Evolutionary conservation across 495 filamentous ascomycete genomes (phyloP), one percentile per base, ranked within the genome.

Genomic region (Penicillium ucsense): DNA sequence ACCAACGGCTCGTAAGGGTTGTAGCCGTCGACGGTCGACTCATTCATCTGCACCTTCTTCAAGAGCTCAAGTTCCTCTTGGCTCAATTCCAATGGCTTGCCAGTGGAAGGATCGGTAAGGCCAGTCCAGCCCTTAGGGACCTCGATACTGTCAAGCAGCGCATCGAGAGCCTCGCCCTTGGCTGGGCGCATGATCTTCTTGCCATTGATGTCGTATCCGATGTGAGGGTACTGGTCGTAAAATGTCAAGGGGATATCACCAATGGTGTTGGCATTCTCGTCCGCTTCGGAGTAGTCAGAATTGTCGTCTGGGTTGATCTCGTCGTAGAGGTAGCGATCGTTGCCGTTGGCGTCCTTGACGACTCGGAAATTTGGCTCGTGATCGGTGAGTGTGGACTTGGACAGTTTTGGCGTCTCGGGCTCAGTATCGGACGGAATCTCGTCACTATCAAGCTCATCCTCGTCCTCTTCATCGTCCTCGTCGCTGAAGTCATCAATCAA

Each of bases 41-140:
- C 88, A 53, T 94, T 91, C 76, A 88, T 85, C 60, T 94, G 89
- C 29, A 98, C 81, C 59, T 88, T 88, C 52, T 82, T 81, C 50
- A 98, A 67, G 48, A 97, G 75, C 54, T 96, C 87, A 56, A 98
- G 63, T 64, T 98, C 92, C 42, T 95, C 84, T 45, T 84, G 78
- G 54, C 80, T 94, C 35, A 98, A 69, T 56, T 95, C 82, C 54
- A 96, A 65, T 2, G 90, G 89, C 68, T 92, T 91, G 33, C 92
- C 92, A 5, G 92, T 97, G 9, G 85, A 77, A 11, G 89, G 86
- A 65, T 98, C 92, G 3, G 89, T 95, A 12, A 97, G 76, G 44
- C 92, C 92, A 45, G 92, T 98, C 89, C 89, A 98, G 45, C 92
- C 94, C 75, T 94, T 88, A 30, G 92, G 92, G n/a, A 98, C 72